These are phyloP conservation scores for Xylaria sp. DNA, from an alignment of 2,329 filamentous ascomycete species.

Conservation along the genomic window DNA sequence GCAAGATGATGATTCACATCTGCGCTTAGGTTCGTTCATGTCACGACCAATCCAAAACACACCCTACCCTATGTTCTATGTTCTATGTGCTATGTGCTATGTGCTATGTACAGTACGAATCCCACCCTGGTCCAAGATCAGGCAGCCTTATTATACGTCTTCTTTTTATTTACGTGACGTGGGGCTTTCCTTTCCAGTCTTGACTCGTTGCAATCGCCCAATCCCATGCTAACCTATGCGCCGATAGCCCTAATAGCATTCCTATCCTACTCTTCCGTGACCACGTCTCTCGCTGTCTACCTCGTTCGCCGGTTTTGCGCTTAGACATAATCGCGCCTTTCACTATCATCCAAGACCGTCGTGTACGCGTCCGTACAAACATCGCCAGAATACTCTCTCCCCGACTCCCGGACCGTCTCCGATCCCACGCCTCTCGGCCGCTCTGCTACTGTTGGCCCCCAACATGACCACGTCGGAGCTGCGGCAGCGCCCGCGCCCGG, in stretches of 20 bases:
- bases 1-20: slow-evolving; percentile 7
- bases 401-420: neutral
- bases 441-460: neutral
- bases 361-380: neutral
- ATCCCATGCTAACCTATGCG: slow-evolving; percentile 10
- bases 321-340: neutral
- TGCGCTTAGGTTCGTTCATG: slow-evolving; percentile 14
- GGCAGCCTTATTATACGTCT: slow-evolving; percentile 21
- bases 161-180: slow-evolving; percentile 1
- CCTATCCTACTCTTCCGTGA: neutral
- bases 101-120: neutral
- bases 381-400: neutral
- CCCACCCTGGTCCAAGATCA: slow-evolving; percentile 2
- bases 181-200: neutral
- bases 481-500: slow-evolving; percentile 47
- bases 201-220: neutral
- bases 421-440: slow-evolving; percentile 1
- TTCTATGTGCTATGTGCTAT: neutral
- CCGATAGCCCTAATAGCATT: slow-evolving; percentile 1
- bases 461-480: slow-evolving; percentile 51
- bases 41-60: neutral
- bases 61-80: neutral
- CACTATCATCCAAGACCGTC: neutral
- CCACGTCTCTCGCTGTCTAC: neutral
- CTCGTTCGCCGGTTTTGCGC: neutral